Evolutionary conservation across 176 grass and related monocot genomes (phyloP).

Genomic region (Chrysopogon serrulatus): DNA sequence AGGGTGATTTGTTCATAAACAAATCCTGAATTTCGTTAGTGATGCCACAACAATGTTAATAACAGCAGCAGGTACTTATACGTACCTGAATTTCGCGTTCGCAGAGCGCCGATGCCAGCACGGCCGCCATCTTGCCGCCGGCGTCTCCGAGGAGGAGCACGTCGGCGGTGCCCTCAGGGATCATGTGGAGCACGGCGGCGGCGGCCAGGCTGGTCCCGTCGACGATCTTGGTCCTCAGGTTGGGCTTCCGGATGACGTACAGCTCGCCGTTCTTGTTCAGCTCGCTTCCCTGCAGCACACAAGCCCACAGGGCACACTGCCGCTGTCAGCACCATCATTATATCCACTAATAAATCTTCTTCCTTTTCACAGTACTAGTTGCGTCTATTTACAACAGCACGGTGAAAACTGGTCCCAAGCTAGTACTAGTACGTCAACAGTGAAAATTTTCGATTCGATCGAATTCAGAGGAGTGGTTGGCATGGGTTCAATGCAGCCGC

Average conservation of each 20-base stretch:
- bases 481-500: background rate
- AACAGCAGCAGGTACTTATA: background rate
- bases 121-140: constrained; percentile 22
- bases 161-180: constrained; percentile 28
- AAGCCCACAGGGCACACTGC: background rate
- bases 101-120: constrained; percentile 34
- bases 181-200: constrained; percentile 40
- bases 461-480: background rate
- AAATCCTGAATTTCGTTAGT: too few relatives aligned
- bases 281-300: constrained; percentile 24
- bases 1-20: too few relatives aligned
- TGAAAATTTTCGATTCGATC: background rate
- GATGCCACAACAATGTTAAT: background rate
- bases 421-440: too few relatives aligned
- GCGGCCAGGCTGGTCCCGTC: constrained; percentile 58
- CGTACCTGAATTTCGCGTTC: constrained; percentile 28
- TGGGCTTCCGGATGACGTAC: constrained; percentile 43
- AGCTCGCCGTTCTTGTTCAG: constrained; percentile 54
- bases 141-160: constrained; percentile 51
- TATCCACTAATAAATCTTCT: background rate
- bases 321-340: background rate
- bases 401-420: too few relatives aligned
- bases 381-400: background rate
- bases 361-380: background rate
- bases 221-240: constrained; percentile 42